phyloP scores from a whole-genome alignment of 495 filamentous ascomycete genomes.

The Aspergillus nanangensis region DNA sequence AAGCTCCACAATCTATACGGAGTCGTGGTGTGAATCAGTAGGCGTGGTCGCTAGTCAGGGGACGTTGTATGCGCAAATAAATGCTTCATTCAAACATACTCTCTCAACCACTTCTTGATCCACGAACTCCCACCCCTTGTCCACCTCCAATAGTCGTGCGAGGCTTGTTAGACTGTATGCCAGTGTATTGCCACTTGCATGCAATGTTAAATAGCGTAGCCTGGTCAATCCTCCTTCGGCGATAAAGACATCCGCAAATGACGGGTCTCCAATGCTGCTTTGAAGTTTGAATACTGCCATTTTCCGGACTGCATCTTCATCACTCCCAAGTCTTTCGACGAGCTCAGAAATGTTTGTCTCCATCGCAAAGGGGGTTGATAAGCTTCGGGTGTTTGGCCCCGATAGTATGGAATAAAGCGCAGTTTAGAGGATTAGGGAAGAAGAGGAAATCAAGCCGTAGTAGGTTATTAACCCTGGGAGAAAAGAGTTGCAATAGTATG shows the following conservation, averaged over 20 bases:
- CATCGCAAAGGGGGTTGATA: slow-evolving; percentile 28
- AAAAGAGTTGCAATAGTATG: no score
- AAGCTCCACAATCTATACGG: slow-evolving; percentile 73
- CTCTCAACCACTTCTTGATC: slow-evolving; percentile 63
- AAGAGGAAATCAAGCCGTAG: no score
- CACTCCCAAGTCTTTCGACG: slow-evolving; percentile 63
- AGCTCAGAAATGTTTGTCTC: slow-evolving; percentile 60
- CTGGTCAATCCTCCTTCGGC: slow-evolving; percentile 77
- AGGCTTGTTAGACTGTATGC: slow-evolving; percentile 91
- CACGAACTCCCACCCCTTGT: slow-evolving; percentile 92
- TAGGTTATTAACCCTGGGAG: no score
- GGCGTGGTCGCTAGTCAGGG: background rate
- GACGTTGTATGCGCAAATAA: no score
- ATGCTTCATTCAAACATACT: slow-evolving; percentile 47
- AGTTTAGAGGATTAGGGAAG: no score
- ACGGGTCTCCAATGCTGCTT: slow-evolving; percentile 86
- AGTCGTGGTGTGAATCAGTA: background rate
- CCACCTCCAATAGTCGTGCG: slow-evolving; percentile 81
- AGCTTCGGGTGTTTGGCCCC: background rate
- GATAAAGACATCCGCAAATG: slow-evolving; percentile 96
- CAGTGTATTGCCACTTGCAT: slow-evolving; percentile 85
- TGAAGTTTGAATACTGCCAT: slow-evolving; percentile 99
- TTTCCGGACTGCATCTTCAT: slow-evolving; percentile 91
- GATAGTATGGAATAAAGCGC: no score
- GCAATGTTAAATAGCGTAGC: slow-evolving; percentile 75